Base-by-base conservation (phyloP, 495 filamentous ascomycete species). In the Trichodelitschia bisporula region DNA sequence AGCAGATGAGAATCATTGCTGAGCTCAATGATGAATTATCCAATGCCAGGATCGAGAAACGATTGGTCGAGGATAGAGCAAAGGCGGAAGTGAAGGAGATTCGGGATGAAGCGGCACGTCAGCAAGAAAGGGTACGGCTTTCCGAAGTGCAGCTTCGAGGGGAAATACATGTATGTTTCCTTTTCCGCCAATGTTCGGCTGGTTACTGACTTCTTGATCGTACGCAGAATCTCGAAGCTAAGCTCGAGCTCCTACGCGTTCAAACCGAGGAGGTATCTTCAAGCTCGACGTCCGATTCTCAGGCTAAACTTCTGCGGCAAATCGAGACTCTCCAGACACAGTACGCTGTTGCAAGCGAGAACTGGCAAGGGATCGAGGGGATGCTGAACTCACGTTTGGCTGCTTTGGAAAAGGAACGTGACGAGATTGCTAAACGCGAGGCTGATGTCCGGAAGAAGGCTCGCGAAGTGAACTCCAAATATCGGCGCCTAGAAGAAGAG, bases 261-360 rank as follows among this genome's bases (percentile, higher is more conserved):
- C 62, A 75, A 14, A 79, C 77, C 5, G 89, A 99, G 55, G 89
- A 99, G 47, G 78, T 71, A 3, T 82, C 80, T 0, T 80, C 79
- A 3, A 75, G 79, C 13, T 62, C 66, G 24, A 63, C 63, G 4
- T 74, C 80, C 4, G 82, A 95, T 45, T 69, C 77, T 0, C 80
- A 90, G 40, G 78, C 73, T 15, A 92, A 93, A 46, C 58, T 99
- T 15, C 56, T 93, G 14, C 68, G 89, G 26, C 89, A 95, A 50
- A 69, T 95, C 18, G 89, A 99, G 57, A 93, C 78, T 2, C 53
- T 99, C 29, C 89, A 95, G 51, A 84, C 75, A 3, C 89, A 99
- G 49, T 90, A 99, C 49, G 72, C 79, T 0, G 67, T 80, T 30
- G 86, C 89, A 2, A 84, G 77, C 36, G 82, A 90, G 41, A 99